A percentile compares a stretch with the other conserved stretches of the same genome.
phyloP scores from a whole-genome alignment of 2,329 filamentous ascomycete genomes.

The Raffaelea arxii region DNA sequence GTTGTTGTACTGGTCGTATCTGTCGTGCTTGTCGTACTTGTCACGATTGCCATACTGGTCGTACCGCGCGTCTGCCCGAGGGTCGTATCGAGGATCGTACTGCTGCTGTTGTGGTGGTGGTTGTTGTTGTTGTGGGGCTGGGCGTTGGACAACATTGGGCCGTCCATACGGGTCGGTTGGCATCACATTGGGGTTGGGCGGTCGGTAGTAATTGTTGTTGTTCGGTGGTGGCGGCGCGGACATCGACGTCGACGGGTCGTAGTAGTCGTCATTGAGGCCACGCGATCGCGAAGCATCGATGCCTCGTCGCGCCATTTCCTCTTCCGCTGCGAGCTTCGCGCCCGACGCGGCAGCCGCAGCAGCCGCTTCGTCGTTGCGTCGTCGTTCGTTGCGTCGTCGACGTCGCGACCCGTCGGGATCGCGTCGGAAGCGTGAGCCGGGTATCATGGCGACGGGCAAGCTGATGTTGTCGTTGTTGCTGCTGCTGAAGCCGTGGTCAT shows the following conservation, averaged over 20 bases:
- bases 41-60: background rate
- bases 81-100: background rate
- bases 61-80: background rate
- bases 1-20: background rate
- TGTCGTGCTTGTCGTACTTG: background rate
- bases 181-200: no score
- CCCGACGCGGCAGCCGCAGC: conserved; percentile 23
- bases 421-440: conserved; percentile 40
- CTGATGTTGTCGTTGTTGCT: conserved; percentile 5
- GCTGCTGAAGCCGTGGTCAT: conserved; percentile 1
- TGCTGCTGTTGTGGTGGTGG: conserved; percentile 2
- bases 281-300: background rate
- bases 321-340: conserved; percentile 11
- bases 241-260: background rate
- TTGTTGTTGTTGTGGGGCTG: conserved; percentile 17
- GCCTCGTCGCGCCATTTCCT: background rate
- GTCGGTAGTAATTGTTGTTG: background rate
- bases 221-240: conserved; percentile 16
- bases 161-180: no score
- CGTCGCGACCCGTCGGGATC: conserved; percentile 46
- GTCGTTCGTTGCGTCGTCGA: conserved; percentile 31
- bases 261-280: background rate
- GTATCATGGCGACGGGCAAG: conserved; percentile 32
- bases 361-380: conserved; percentile 27
- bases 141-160: no score